Evolutionary conservation across 23 red algal genomes (phyloP), one percentile per base, ranked within the genome.

Genomic region (Chondrus crispus): DNA sequence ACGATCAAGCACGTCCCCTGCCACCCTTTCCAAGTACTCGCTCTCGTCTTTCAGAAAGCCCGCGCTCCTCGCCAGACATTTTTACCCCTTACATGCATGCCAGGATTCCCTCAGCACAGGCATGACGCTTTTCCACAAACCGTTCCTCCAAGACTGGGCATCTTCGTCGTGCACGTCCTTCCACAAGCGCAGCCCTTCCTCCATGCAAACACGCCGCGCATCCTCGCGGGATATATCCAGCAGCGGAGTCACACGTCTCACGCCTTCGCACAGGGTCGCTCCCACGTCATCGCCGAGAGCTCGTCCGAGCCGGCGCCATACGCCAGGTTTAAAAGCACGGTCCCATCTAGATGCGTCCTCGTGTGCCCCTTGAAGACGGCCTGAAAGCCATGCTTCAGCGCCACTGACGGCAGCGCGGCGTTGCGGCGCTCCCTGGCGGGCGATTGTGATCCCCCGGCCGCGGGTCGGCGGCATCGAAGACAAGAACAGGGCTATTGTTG

Each of bases 371-470:
- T 82, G 11, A 71, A 53, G 26, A 93, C 38, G 13, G 49, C 46
- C 51, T 58, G 73, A 18, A 58, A 82, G 2, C 89, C 78, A 8
- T n/a, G 26, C 64, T 42, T 50, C 24, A 55, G 49, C 29, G 89
- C 89, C 26, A 93, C 43, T 1, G 54, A 72, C 62, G 60, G 37
- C 22, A 93, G 89, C 6, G 76, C 74, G 2, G 36, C 44, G 60
- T 93, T 84, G 39, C 89, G 40, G 77, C 89, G 84, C 75, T 80
- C 60, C 48, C 89, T 75, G 11, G 89, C 89, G 11, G 89, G 60
- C 53, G 51, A 70, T 66, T 93, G 77, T 24, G 89, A 93, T 78
- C 30, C 0, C 62, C 49, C 29, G 62, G 43, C 43, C 60, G 28
- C 9, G 63, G 22, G 45, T 73, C 49, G 79, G 5, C 52, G 51